Conservation (phyloP, 352 stramenopile species). For the Pythium periplocum region DNA sequence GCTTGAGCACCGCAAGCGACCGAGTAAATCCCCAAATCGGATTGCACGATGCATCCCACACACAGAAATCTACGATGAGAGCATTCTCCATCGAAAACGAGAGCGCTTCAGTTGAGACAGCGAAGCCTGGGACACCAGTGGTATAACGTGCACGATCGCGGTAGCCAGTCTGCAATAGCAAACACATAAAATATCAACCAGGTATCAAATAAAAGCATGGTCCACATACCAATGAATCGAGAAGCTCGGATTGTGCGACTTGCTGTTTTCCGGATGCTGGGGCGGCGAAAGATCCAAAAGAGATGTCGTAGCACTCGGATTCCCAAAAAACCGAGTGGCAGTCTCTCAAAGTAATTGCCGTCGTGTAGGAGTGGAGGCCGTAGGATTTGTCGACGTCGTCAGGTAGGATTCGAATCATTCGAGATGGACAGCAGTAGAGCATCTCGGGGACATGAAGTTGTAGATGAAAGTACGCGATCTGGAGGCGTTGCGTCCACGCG, state of each 20-base stretch:
- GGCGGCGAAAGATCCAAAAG: conserved; percentile 2
- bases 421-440: conserved; percentile 31
- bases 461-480: conserved; percentile 43
- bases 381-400: conserved; percentile 37
- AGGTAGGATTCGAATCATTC: conserved; percentile 21
- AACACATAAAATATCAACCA: not conserved
- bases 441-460: conserved; percentile 44
- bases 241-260: conserved; percentile 20
- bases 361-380: conserved; percentile 43
- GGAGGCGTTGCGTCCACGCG: conserved; percentile 34
- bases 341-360: conserved; percentile 38
- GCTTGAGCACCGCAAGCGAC: conserved; percentile 16
- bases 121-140: conserved; percentile 14
- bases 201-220: not conserved
- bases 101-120: conserved; percentile 38
- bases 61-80: conserved; percentile 46
- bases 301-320: conserved; percentile 32
- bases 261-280: not conserved
- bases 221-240: conserved; percentile 28
- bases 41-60: conserved; percentile 43
- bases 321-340: conserved; percentile 44
- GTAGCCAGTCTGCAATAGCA: conserved; percentile 18
- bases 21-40: conserved; percentile 47
- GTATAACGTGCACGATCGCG: conserved; percentile 36
- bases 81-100: conserved; percentile 28